Conservation (phyloP, 2,329 filamentous ascomycete genomes). For the Fusarium siculi region DNA sequence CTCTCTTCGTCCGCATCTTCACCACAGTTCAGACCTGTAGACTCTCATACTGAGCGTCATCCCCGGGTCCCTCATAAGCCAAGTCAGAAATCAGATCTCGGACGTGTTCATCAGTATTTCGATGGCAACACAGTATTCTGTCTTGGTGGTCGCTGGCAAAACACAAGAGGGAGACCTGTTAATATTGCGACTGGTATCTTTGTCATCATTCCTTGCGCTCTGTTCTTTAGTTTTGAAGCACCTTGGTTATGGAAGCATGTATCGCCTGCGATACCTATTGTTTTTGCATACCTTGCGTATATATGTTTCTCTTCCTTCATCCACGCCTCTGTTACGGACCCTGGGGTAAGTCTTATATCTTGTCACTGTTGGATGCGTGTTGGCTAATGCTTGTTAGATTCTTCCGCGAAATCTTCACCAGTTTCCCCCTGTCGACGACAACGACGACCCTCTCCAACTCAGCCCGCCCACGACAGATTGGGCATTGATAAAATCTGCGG, state of each 20-base stretch:
- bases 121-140: slow-evolving; percentile 93
- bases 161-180: slow-evolving; percentile 86
- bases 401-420: slow-evolving; percentile 91
- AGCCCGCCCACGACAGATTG: slow-evolving; percentile 92
- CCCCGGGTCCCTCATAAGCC: slow-evolving; percentile 38
- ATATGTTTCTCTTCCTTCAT: slow-evolving; percentile 93
- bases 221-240: slow-evolving; percentile 89
- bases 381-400: slow-evolving; percentile 68
- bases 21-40: slow-evolving; percentile 68
- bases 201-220: slow-evolving; percentile 78
- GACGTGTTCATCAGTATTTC: slow-evolving; percentile 89
- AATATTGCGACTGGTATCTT: slow-evolving; percentile 87
- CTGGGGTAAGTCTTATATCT: slow-evolving; percentile 74
- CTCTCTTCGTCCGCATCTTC: slow-evolving; percentile 84
- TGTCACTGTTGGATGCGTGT: not conserved
- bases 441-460: slow-evolving; percentile 82
- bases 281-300: slow-evolving; percentile 92
- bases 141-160: slow-evolving; percentile 85
- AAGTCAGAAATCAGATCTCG: slow-evolving; percentile 51
- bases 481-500: slow-evolving; percentile 87
- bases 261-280: slow-evolving; percentile 87
- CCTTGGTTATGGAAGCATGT: slow-evolving; percentile 87
- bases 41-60: slow-evolving; percentile 46
- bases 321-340: slow-evolving; percentile 91
- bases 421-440: slow-evolving; percentile 79